These are phyloP conservation scores for Paraleonurus japonicus DNA, from an alignment of 257 asterid genomes.

Conservation along the genomic window DNA sequence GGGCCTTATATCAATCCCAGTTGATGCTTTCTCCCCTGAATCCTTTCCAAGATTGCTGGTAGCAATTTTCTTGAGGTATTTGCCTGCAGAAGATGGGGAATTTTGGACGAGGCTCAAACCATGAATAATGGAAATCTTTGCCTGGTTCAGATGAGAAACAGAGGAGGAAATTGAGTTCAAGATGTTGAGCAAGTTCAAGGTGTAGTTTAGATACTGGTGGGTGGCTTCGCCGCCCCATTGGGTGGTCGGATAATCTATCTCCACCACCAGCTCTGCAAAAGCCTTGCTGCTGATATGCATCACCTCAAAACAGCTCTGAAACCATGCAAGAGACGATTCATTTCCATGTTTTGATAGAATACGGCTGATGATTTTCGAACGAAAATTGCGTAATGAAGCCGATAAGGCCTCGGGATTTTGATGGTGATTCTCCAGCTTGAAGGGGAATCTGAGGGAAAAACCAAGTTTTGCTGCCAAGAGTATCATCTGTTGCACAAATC, in stretches of 20 bases:
- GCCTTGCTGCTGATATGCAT: constrained; percentile 38
- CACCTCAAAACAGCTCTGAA: constrained; percentile 38
- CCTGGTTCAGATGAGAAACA: constrained; percentile 44
- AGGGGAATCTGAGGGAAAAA: constrained; percentile 28
- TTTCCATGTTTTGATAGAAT: constrained; percentile 24
- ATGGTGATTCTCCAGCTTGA: constrained; percentile 32
- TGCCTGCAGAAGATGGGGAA: constrained; percentile 25
- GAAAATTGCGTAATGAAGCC: constrained; percentile 43
- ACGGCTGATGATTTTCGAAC: constrained; percentile 37
- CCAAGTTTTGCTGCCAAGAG: constrained; percentile 33
- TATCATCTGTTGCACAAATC: constrained; percentile 12
- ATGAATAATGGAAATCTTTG: constrained; percentile 38
- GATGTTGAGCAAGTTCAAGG: constrained; percentile 41
- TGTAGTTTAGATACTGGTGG: constrained; percentile 44
- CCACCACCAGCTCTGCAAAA: constrained; percentile 49
- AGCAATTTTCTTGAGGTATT: constrained; percentile 31
- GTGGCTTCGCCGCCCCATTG: constrained; percentile 44
- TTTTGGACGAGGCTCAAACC: constrained; percentile 33
- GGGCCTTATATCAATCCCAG: constrained; percentile 28
- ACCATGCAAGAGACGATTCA: constrained; percentile 32
- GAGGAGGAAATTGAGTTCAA: constrained; percentile 50
- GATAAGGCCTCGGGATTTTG: constrained; percentile 26
- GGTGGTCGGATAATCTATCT: constrained; percentile 48
- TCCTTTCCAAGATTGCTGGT: constrained; percentile 15
- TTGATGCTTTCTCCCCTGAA: constrained; percentile 11